Evolutionary conservation across 495 filamentous ascomycete species (phyloP).

Genomic region (Aspergillus cavernicola): DNA sequence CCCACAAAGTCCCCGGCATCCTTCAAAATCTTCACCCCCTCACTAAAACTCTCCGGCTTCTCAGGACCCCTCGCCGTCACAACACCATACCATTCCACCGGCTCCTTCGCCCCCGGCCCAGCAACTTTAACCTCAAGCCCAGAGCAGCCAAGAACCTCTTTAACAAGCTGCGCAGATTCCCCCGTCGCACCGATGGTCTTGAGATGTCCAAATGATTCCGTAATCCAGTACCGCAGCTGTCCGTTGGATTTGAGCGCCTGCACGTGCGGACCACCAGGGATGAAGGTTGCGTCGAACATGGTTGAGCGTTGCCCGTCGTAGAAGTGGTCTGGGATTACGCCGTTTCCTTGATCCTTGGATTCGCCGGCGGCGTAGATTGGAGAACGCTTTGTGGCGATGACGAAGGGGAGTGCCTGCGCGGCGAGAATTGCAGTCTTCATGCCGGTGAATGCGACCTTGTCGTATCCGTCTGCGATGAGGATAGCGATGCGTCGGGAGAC

Average conservation of each 20-base stretch:
- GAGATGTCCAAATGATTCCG: slow-evolving; percentile 77
- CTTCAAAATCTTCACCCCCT: slow-evolving; percentile 21
- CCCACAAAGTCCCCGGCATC: slow-evolving; percentile 61
- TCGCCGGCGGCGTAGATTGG: slow-evolving; percentile 2
- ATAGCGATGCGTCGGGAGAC: slow-evolving; percentile 66
- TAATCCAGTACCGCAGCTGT: slow-evolving; percentile 76
- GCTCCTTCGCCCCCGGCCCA: slow-evolving; percentile 28
- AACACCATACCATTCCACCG: slow-evolving; percentile 54
- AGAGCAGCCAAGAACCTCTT: slow-evolving; percentile 41
- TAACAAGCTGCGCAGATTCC: slow-evolving; percentile 64
- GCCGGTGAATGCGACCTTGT: slow-evolving; percentile 14
- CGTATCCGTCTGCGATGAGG: slow-evolving; percentile 69
- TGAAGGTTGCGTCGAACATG: slow-evolving; percentile 79
- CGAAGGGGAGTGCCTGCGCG: slow-evolving; percentile 40
- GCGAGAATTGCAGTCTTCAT: not conserved
- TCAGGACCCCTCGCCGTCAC: slow-evolving; percentile 33
- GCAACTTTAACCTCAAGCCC: slow-evolving; percentile 54
- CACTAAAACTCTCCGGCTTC: slow-evolving; percentile 41
- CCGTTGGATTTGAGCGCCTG: slow-evolving; percentile 64
- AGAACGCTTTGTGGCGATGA: slow-evolving; percentile 58
- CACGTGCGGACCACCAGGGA: slow-evolving; percentile 70
- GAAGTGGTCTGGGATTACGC: slow-evolving; percentile 71
- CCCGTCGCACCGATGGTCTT: slow-evolving; percentile 69
- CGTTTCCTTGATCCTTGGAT: slow-evolving; percentile 25
- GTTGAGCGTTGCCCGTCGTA: slow-evolving; percentile 80